phyloP scores from a whole-genome alignment of 1,139 yeast species.

The Scheffersomyces stambukii region DNA sequence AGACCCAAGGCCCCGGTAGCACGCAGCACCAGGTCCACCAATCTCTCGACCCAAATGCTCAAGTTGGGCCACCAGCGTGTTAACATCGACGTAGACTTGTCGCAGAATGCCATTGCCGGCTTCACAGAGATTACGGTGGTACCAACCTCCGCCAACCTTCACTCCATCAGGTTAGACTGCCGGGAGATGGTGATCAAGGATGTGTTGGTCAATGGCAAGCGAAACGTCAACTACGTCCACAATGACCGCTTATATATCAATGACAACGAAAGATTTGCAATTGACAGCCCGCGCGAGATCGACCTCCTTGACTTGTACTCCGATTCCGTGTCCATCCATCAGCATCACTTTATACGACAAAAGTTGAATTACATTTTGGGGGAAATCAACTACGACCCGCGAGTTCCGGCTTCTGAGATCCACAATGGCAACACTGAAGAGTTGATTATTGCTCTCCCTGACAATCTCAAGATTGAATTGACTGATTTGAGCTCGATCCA shows the following conservation, averaged over 20 bases:
- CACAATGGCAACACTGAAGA: conserved; percentile 60
- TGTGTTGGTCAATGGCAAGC: conserved; percentile 54
- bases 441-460: conserved; percentile 67
- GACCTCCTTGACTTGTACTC: conserved; percentile 43
- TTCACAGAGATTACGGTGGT: conserved; percentile 77
- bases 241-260: conserved; percentile 37
- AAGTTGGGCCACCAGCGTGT: conserved; percentile 69
- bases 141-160: conserved; percentile 61
- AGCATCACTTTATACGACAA: conserved; percentile 61
- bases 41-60: conserved; percentile 37
- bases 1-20: no score
- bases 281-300: conserved; percentile 18
- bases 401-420: conserved; percentile 7
- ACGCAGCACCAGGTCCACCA: no score
- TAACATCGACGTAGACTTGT: conserved; percentile 61
- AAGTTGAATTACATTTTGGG: conserved; percentile 61
- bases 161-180: conserved; percentile 69
- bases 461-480: conserved; percentile 56
- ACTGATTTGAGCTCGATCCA: conserved; percentile 47
- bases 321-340: conserved; percentile 43
- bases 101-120: conserved; percentile 55
- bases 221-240: conserved; percentile 32
- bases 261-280: conserved; percentile 23
- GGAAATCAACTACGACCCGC: conserved; percentile 41
- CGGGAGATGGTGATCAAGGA: conserved; percentile 67